These are phyloP conservation scores for Cryptococcus sp. DNA, from an alignment of 1,284 basidiomycete species.

Conservation along the genomic window DNA sequence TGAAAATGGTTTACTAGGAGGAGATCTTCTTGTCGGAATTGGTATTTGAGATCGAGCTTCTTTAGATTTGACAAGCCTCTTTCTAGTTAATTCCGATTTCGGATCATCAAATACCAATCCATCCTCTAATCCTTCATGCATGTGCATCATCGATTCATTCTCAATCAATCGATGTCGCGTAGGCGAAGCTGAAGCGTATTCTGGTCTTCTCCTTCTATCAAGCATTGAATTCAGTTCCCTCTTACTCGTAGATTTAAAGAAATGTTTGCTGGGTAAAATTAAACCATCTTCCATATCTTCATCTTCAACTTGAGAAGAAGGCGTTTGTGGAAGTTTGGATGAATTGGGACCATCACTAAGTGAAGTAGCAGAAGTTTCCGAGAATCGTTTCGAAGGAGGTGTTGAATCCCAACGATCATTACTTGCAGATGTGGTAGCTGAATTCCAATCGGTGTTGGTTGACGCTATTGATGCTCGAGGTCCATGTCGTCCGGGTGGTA, in stretches of 20 bases:
- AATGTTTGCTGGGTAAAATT: conserved; percentile 33
- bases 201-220: conserved; percentile 40
- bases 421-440: conserved; percentile 5
- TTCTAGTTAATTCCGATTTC: conserved; percentile 32
- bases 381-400: conserved; percentile 15
- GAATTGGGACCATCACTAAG: conserved; percentile 30
- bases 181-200: conserved; percentile 16
- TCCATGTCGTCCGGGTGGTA: conserved; percentile 12
- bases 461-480: conserved; percentile 20
- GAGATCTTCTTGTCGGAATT: not conserved
- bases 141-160: conserved; percentile 3
- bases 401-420: conserved; percentile 22
- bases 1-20: not conserved
- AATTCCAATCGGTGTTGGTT: conserved; percentile 30
- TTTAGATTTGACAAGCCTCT: conserved; percentile 25
- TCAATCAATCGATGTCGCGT: conserved; percentile 3
- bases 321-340: not conserved
- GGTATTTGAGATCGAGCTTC: conserved; percentile 9
- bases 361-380: conserved; percentile 37
- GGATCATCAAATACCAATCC: conserved; percentile 44
- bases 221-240: conserved; percentile 40
- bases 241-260: conserved; percentile 28
- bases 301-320: not conserved
- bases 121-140: conserved; percentile 45
- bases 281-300: conserved; percentile 39